Base-by-base conservation (phyloP, 805 yeast species). In the Saccharomyces eubayanus region DNA sequence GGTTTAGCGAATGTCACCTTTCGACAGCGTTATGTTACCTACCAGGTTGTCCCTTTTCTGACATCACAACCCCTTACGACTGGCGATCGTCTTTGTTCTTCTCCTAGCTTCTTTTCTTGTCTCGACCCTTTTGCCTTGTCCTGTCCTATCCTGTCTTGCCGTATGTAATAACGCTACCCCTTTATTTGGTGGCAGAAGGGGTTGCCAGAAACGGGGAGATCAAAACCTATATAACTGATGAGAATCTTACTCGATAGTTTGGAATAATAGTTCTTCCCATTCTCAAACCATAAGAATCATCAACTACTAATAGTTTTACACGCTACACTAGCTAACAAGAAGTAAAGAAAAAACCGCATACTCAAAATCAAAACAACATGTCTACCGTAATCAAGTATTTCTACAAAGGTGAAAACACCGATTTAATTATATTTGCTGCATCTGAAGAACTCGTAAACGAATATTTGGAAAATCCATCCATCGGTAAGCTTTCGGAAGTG, bases 361-460 rank as follows among this genome's bases (percentile, higher is more conserved):
- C 40, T 20, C 51, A 50, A 29, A 30, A 11, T 6, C 31, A 43
- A 43, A 14, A 40, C 20, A 46, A 36, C n/a, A 67, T 64, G 70
- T 59, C 73, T 27, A 55, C 57, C 40, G 77, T 78, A 54, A 59
- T 65, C 55, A 85, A 78, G 68, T 72, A 81, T 50, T 83, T 84
- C 62, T 84, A 79, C 74, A 82, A 83, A 67, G 96, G 96, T 56
- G 50, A 73, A 3, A 75, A 76, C 49, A 70, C 76, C 51, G 95
- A 87, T 67, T 84, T 87, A 57, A 74, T 84, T 45, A 77, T 85
- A 46, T 85, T 87, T 66, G 77, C 79, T 11, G 86, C 83, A 49
- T 80, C 82, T 50, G 67, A 69, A 11, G 81, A 77, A 0, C 73
- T 73, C 1, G 76, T 76, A 31, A 65, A 79, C 3, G 72, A 77